phyloP scores from a whole-genome alignment of 805 yeast genomes.

The Maudiozyma serrabonitensis region DNA sequence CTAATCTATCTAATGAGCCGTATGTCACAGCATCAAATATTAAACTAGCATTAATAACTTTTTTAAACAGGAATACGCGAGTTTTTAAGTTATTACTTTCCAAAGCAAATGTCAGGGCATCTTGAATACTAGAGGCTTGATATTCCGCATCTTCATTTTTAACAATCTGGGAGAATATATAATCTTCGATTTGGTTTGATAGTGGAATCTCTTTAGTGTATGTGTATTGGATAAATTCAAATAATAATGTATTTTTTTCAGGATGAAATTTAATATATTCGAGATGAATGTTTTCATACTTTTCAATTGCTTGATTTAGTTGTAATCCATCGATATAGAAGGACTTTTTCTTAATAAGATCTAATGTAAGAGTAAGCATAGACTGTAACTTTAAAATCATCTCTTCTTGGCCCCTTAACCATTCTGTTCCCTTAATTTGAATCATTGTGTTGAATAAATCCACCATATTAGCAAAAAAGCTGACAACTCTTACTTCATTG shows the following conservation, averaged over 20 bases:
- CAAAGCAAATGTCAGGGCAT: conserved; percentile 42
- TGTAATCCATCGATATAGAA: conserved; percentile 46
- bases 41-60: conserved; percentile 56
- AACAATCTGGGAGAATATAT: conserved; percentile 47
- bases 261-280: conserved; percentile 28
- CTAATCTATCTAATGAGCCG: conserved; percentile 40
- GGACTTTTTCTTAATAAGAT: conserved; percentile 18
- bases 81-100: conserved; percentile 41
- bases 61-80: conserved; percentile 50
- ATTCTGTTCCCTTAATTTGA: conserved; percentile 38
- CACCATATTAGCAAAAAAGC: conserved; percentile 56
- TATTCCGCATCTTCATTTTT: conserved; percentile 36
- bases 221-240: conserved; percentile 36
- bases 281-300: conserved; percentile 45
- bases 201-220: conserved; percentile 13
- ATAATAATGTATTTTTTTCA: conserved; percentile 28
- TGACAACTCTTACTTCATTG: conserved; percentile 28
- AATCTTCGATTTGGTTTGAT: conserved; percentile 42
- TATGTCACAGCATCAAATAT: conserved; percentile 46
- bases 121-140: conserved; percentile 43
- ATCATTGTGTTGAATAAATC: conserved; percentile 52
- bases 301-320: conserved; percentile 57
- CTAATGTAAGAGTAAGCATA: conserved; percentile 20
- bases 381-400: conserved; percentile 21
- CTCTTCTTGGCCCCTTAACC: conserved; percentile 45